Conservation (phyloP, 2,329 filamentous ascomycete genomes). For the Colletotrichum sp. region DNA sequence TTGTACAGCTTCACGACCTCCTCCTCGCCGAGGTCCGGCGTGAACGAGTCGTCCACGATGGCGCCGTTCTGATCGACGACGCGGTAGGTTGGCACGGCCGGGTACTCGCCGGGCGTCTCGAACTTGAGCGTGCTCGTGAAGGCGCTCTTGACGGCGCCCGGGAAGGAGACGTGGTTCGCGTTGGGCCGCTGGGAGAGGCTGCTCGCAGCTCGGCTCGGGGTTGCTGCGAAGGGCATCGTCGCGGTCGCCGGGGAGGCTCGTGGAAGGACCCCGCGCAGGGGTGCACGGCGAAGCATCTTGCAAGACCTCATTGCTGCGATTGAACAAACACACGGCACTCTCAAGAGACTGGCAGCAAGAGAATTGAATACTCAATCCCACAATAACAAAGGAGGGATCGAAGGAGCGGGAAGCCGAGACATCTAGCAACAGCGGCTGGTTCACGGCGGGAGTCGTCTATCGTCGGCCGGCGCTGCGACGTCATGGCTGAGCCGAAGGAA, state of each 20-base stretch:
- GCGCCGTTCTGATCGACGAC: conserved; percentile 88
- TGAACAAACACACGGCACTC: neutral
- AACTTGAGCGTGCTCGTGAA: conserved; percentile 86
- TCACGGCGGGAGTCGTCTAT: conserved; percentile 14
- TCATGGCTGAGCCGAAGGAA: conserved; percentile 40
- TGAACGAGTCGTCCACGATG: conserved; percentile 76
- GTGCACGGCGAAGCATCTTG: conserved; percentile 32
- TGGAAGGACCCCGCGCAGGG: conserved; percentile 30
- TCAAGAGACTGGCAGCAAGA: neutral
- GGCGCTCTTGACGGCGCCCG: conserved; percentile 92
- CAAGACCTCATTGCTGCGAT: conserved; percentile 8
- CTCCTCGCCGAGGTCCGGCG: conserved; percentile 71
- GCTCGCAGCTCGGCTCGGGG: conserved; percentile 43
- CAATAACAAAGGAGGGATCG: neutral
- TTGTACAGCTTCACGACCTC: conserved; percentile 64
- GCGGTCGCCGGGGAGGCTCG: conserved; percentile 10
- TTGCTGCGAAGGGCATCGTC: conserved; percentile 20
- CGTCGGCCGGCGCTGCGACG: conserved; percentile 21
- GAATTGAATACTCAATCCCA: neutral
- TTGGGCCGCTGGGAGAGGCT: conserved; percentile 62
- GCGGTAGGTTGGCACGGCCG: conserved; percentile 88
- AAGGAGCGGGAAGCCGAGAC: conserved; percentile 2
- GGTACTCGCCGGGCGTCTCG: conserved; percentile 71
- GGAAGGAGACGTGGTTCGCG: conserved; percentile 72
- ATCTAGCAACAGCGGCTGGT: neutral